phyloP scores from a whole-genome alignment of 352 stramenopile species.

The Lagenidium sp. region DNA sequence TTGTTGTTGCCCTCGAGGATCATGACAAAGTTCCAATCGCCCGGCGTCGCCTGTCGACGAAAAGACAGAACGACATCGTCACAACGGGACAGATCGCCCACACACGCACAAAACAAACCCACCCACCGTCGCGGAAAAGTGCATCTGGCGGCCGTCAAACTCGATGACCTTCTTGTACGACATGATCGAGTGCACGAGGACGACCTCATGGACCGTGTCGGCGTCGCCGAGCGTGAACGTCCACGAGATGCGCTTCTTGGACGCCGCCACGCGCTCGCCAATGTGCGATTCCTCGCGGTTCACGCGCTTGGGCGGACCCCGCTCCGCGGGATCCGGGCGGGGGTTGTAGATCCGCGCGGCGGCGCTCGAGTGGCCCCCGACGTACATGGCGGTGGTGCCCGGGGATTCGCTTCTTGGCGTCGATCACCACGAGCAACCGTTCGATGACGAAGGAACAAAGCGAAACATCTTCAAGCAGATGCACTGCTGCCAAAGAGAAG shows the following conservation, averaged over 20 bases:
- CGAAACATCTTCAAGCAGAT: too few species aligned
- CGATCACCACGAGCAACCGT: neutral
- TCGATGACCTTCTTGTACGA: slow-evolving; percentile 83
- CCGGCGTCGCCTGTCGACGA: slow-evolving; percentile 59
- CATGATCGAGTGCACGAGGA: slow-evolving; percentile 77
- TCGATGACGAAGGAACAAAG: neutral
- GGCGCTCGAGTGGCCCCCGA: slow-evolving; percentile 27
- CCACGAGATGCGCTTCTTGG: slow-evolving; percentile 80
- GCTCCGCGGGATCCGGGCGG: slow-evolving; percentile 53
- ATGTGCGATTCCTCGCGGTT: slow-evolving; percentile 69
- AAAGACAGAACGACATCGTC: neutral
- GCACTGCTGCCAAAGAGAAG: too few species aligned
- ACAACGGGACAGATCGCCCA: too few species aligned
- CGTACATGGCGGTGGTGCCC: slow-evolving; percentile 34
- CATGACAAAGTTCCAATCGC: slow-evolving; percentile 75
- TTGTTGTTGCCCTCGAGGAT: slow-evolving; percentile 66
- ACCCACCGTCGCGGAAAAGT: slow-evolving; percentile 68
- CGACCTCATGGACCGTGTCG: slow-evolving; percentile 63
- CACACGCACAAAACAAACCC: too few species aligned
- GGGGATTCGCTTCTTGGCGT: neutral
- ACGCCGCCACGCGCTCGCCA: slow-evolving; percentile 66
- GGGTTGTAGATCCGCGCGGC: slow-evolving; percentile 59
- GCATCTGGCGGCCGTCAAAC: slow-evolving; percentile 73
- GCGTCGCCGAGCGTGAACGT: slow-evolving; percentile 73
- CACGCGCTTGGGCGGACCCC: slow-evolving; percentile 59